A percentile compares a stretch with the other conserved stretches of the same genome.
Conservation (phyloP, 768 basidiomycete genomes). For the Lactifluus pinguis region DNA sequence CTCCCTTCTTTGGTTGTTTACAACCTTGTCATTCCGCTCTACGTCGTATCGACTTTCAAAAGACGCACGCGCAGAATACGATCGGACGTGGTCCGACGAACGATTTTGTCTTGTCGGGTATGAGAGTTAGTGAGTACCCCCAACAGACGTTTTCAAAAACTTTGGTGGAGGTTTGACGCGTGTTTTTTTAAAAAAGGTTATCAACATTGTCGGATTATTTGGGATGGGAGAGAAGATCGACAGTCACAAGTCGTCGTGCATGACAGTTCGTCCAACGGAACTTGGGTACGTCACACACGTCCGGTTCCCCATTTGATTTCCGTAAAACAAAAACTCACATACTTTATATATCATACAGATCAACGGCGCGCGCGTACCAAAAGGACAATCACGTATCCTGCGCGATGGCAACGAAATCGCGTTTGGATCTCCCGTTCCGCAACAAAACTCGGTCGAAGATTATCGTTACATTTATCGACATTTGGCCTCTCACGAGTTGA, state of each 20-base stretch:
- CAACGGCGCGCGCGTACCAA: slow-evolving; percentile 57
- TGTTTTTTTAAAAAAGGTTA: slow-evolving; percentile 34
- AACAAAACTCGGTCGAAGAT: slow-evolving; percentile 48
- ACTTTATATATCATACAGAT: slow-evolving; percentile 35
- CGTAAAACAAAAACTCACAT: not conserved
- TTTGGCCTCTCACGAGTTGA: slow-evolving; percentile 39
- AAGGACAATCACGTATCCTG: slow-evolving; percentile 44
- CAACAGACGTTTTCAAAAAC: not conserved
- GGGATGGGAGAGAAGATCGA: slow-evolving; percentile 45
- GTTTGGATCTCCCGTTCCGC: slow-evolving; percentile 55
- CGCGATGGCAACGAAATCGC: slow-evolving; percentile 81
- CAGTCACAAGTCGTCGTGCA: slow-evolving; percentile 38
- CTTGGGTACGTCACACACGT: slow-evolving; percentile 46
- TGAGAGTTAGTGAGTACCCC: slow-evolving; percentile 55
- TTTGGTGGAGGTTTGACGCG: too few species aligned
- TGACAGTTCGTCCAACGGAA: slow-evolving; percentile 66
- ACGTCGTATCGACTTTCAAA: slow-evolving; percentile 14
- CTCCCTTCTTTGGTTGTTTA: slow-evolving; percentile 13
- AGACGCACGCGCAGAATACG: not conserved
- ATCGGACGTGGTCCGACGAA: slow-evolving; percentile 19
- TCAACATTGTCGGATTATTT: slow-evolving; percentile 46
- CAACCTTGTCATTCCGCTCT: slow-evolving; percentile 6
- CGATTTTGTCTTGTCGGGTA: slow-evolving; percentile 56
- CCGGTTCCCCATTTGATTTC: too few species aligned
- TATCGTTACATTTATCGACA: slow-evolving; percentile 74